Base-by-base conservation (phyloP, 73 alveolate species). In the Paramecium sexaurelia region DNA sequence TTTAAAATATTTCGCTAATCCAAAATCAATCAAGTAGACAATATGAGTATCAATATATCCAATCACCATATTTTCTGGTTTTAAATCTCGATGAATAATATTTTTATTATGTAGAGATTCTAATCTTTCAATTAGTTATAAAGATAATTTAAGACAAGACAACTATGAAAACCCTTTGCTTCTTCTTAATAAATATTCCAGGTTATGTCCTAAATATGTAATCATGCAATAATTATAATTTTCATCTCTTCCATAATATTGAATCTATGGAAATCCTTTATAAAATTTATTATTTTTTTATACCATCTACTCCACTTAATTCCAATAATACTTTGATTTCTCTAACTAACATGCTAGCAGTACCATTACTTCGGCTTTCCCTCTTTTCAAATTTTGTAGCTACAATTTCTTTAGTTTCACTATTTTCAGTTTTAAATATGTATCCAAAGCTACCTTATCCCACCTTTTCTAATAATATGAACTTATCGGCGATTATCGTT, bases 201-300 rank as follows among this genome's bases (percentile, higher is more conserved):
- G 88, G 51, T 96, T 94, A 9, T 99, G 98, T 3, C 99, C 99
- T 47, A 98, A 92, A 90, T 96, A 91, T 17, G 96, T 96, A 84
- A 96, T 95, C 47, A 96, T 96, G 93, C 95, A 90, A 78, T 94
- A 92, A 85, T 96, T 96, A 56, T 95, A 92, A 55, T 93, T 96
- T 66, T 96, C 97, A 24, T 92, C 96, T 91, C 85, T 88, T 73
- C 96, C 95, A 51, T 92, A 88, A 51, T 75, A 66, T 26, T 56
- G 40, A 32, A 92, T 43, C 43, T 91, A 43, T 5, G 96, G 95
- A 9, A 92, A 67, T 5, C 96, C 96, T 43, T 43, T 10, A 41
- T 61, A 3, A 15, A 11, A 6, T 29, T 24, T n/a, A 69, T 43
- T 20, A n/a, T 19, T 5, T 32, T 11, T 10, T 20, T 5, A 22